Evolutionary conservation across 2,329 filamentous ascomycete genomes (phyloP).

Genomic region (Talaromyces funiculosus): DNA sequence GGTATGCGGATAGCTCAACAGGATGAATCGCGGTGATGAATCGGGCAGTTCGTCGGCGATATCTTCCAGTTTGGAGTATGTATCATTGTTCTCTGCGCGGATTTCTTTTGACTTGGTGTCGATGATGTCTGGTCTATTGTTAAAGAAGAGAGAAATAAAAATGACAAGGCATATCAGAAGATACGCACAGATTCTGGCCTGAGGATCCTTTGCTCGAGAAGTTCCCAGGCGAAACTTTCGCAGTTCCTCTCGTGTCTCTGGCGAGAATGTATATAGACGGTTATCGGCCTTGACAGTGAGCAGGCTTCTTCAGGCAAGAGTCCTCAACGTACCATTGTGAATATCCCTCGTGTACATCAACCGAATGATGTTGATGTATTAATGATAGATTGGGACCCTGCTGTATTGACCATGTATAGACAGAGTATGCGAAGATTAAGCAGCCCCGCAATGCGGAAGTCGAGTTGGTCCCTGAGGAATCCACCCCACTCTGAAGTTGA

Average conservation of each 20-base stretch:
- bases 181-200: constrained; percentile 87
- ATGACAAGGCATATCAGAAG: constrained; percentile 4
- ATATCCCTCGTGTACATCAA: neutral
- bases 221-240: constrained; percentile 92
- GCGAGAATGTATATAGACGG: constrained; percentile 85
- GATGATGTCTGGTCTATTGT: constrained; percentile 67
- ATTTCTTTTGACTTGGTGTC: constrained; percentile 89
- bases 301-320: neutral
- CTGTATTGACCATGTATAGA: neutral
- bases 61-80: constrained; percentile 76
- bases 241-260: constrained; percentile 80
- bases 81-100: constrained; percentile 69
- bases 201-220: constrained; percentile 75
- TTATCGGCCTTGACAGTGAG: constrained; percentile 63
- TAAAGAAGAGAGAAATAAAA: constrained; percentile 21
- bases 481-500: neutral
- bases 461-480: constrained; percentile 2
- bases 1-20: constrained; percentile 86
- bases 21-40: constrained; percentile 80
- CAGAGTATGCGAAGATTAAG: neutral
- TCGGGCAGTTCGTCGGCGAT: constrained; percentile 87
- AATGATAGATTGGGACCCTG: neutral
- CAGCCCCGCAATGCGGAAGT: constrained; percentile 1
- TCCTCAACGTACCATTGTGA: constrained; percentile 6
- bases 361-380: neutral